These are phyloP conservation scores for Aschersonia sp. DNA, from an alignment of 2,329 filamentous ascomycete genomes.

Conservation along the genomic window DNA sequence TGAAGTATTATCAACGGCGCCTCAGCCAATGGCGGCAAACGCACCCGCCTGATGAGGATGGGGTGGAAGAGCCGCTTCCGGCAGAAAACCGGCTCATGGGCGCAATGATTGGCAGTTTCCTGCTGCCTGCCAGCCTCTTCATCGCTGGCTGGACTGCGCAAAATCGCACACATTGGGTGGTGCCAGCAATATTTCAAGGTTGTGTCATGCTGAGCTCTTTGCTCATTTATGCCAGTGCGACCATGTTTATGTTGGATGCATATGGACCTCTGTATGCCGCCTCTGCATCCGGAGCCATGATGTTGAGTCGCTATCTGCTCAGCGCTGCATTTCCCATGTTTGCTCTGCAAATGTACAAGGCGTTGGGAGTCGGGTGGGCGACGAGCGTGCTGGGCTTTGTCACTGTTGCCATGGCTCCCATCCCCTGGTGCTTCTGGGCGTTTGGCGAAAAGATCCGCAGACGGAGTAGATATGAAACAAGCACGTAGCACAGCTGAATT, in stretches of 20 bases:
- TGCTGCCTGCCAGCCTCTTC: slow-evolving; percentile 50
- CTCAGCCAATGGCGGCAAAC: slow-evolving; percentile 30
- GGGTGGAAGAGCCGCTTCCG: slow-evolving; percentile 30
- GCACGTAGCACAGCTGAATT: slow-evolving; percentile 3
- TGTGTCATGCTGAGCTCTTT: slow-evolving; percentile 12
- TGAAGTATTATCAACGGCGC: slow-evolving; percentile 37
- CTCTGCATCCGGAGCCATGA: slow-evolving; percentile 12
- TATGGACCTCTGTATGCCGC: slow-evolving; percentile 14
- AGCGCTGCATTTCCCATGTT: slow-evolving; percentile 40
- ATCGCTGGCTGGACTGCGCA: slow-evolving; percentile 50
- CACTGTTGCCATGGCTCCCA: slow-evolving; percentile 19
- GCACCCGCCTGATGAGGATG: slow-evolving; percentile 23
- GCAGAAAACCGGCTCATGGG: slow-evolving; percentile 52
- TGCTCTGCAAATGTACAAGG: slow-evolving; percentile 22
- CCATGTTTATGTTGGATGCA: slow-evolving; percentile 14
- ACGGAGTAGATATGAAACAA: slow-evolving; percentile 13
- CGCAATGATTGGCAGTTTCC: slow-evolving; percentile 43
- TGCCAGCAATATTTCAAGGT: slow-evolving; percentile 12
- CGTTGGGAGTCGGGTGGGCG: slow-evolving; percentile 27
- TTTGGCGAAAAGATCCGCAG: slow-evolving; percentile 10
- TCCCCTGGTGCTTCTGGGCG: slow-evolving; percentile 16
- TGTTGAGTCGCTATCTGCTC: slow-evolving; percentile 31
- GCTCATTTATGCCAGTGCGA: slow-evolving; percentile 13
- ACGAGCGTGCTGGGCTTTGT: slow-evolving; percentile 26
- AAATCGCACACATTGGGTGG: slow-evolving; percentile 9